Percentiles rank a stretch among this genome's conserved stretches.
phyloP scores from a whole-genome alignment of 164 flowering plant genomes.

The Liquidambar formosana region DNA sequence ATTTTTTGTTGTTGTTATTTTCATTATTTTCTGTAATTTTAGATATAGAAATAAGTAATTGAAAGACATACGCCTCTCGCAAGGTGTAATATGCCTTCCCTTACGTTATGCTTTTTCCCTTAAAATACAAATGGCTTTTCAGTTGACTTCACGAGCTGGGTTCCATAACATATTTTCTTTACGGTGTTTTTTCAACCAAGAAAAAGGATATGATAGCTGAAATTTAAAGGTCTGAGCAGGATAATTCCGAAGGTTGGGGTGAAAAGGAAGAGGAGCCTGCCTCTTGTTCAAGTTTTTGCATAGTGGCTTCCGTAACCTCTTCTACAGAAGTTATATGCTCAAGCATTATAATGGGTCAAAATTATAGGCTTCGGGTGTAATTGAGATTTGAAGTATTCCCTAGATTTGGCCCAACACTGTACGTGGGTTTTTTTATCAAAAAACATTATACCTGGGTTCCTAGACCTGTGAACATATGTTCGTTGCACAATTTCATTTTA shows the following conservation, averaged over 20 bases:
- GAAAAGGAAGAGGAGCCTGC: conserved; percentile 28
- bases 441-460: too few species aligned
- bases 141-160: too few species aligned
- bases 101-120: too few species aligned
- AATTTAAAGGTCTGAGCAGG: conserved; percentile 3
- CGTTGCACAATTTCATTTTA: neutral
- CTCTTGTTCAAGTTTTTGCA: conserved; percentile 23
- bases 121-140: too few species aligned
- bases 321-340: conserved; percentile 11
- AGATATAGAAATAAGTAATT: too few species aligned
- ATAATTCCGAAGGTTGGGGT: neutral
- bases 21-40: too few species aligned
- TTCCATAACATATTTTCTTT: too few species aligned
- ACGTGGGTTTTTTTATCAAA: too few species aligned
- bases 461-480: neutral
- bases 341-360: conserved; percentile 12
- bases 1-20: too few species aligned
- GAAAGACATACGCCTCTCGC: too few species aligned
- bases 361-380: conserved; percentile 1
- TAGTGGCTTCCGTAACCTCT: conserved; percentile 25
- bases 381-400: conserved; percentile 5
- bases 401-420: conserved; percentile 12
- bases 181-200: too few species aligned
- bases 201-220: neutral
- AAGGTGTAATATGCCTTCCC: too few species aligned